These are phyloP conservation scores for Aspergillaceae sp. DNA, from an alignment of 2,329 filamentous ascomycete genomes.

Conservation along the genomic window DNA sequence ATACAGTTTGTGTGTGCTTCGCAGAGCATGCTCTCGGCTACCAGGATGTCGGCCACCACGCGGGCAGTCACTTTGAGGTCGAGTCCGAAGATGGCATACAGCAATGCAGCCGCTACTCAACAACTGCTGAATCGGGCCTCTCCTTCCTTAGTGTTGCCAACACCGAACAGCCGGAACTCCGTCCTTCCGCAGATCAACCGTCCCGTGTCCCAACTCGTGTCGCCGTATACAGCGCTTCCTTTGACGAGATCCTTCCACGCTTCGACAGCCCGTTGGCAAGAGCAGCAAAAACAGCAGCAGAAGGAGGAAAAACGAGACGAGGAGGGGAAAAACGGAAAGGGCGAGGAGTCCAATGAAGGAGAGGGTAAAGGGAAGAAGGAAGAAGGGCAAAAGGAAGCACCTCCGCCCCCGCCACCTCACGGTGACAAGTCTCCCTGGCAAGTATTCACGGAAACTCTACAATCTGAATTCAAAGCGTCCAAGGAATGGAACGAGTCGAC, in stretches of 20 bases:
- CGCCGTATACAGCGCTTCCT: conserved; percentile 27
- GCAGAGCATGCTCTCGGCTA: conserved; percentile 33
- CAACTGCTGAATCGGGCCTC: conserved; percentile 27
- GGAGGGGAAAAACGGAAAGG: conserved; percentile 23
- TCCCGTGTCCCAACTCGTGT: conserved; percentile 23
- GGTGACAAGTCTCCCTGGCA: conserved; percentile 98
- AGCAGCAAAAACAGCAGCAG: conserved; percentile 31
- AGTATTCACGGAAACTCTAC: conserved; percentile 95
- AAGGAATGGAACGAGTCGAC: conserved; percentile 99
- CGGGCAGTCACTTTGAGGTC: conserved; percentile 31
- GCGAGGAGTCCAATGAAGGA: conserved; percentile 1
- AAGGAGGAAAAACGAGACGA: conserved; percentile 33
- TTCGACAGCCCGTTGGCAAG: conserved; percentile 23
- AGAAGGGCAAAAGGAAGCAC: conserved; percentile 40
- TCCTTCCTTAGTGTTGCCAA: conserved; percentile 28
- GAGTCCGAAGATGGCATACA: conserved; percentile 24
- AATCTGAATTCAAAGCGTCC: conserved; percentile 86
- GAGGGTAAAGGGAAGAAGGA: conserved; percentile 31
- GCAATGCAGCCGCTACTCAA: conserved; percentile 22
- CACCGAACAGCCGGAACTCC: conserved; percentile 23
- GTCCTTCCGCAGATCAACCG: conserved; percentile 26
- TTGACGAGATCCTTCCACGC: conserved; percentile 32
- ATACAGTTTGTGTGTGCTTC: neutral
- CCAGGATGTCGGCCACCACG: conserved; percentile 28
- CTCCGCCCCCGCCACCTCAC: conserved; percentile 84